Evolutionary conservation across 2,329 filamentous ascomycete species (phyloP).

Genomic region (Diaporthe batatas): DNA sequence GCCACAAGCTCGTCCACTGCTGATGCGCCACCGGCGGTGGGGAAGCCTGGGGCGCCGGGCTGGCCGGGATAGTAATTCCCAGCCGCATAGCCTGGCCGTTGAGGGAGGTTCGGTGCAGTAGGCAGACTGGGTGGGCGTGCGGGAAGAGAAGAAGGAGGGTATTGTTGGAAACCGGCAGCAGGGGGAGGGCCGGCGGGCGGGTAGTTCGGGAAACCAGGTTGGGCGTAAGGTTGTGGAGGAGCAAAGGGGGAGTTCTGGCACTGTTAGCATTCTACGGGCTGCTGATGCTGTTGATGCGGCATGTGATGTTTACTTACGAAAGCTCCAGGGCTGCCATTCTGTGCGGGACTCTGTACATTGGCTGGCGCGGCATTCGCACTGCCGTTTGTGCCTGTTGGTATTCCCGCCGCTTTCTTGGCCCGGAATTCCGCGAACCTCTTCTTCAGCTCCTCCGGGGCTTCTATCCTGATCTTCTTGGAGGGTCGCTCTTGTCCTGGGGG

Average conservation of each 20-base stretch:
- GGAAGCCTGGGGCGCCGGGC: constrained; percentile 47
- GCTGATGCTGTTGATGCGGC: constrained; percentile 23
- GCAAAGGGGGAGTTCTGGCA: constrained; percentile 58
- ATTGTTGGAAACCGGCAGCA: constrained; percentile 47
- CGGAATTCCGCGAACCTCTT: constrained; percentile 83
- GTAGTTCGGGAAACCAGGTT: constrained; percentile 47
- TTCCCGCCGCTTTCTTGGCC: constrained; percentile 73
- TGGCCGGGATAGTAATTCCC: constrained; percentile 48
- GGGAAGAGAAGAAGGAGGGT: constrained; percentile 59
- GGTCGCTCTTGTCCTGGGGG: constrained; percentile 75
- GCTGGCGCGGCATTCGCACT: constrained; percentile 67
- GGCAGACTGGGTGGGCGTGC: constrained; percentile 57
- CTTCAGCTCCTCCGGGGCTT: constrained; percentile 83
- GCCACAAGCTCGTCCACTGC: constrained; percentile 63
- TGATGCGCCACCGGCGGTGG: constrained; percentile 53
- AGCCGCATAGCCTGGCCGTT: constrained; percentile 48
- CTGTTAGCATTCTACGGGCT: constrained; percentile 44
- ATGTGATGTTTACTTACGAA: constrained; percentile 67
- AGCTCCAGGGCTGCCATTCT: constrained; percentile 64
- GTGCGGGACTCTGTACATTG: constrained; percentile 63
- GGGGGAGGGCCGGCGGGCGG: constrained; percentile 55
- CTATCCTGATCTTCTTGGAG: constrained; percentile 79
- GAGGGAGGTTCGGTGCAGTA: constrained; percentile 46
- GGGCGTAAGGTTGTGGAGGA: constrained; percentile 53
- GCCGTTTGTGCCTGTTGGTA: constrained; percentile 67